These are phyloP conservation scores for Pythium chondricola DNA, from an alignment of 352 stramenopile genomes.

Conservation along the genomic window DNA sequence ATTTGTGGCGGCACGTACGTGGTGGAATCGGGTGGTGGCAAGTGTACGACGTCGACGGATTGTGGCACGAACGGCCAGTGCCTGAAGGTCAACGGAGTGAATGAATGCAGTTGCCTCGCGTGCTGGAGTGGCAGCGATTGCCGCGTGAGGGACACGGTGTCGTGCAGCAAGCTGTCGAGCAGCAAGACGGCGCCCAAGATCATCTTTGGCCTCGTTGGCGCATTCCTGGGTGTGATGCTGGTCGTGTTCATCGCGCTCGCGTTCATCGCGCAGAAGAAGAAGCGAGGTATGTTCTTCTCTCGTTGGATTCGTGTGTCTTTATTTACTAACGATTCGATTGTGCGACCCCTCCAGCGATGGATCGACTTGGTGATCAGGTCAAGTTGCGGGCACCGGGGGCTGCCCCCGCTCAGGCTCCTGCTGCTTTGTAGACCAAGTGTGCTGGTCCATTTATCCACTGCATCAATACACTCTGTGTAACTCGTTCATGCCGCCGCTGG, in stretches of 20 bases:
- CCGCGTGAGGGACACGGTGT: slow-evolving; percentile 66
- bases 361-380: slow-evolving; percentile 57
- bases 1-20: slow-evolving; percentile 64
- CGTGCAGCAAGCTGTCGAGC: slow-evolving; percentile 58
- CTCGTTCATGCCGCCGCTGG: too few relatives aligned
- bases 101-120: slow-evolving; percentile 60
- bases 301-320: not conserved
- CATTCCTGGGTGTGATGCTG: slow-evolving; percentile 67
- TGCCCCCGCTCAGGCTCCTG: slow-evolving; percentile 25
- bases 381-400: slow-evolving; percentile 35
- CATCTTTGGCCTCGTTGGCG: slow-evolving; percentile 68
- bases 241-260: slow-evolving; percentile 69
- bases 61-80: slow-evolving; percentile 77
- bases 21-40: slow-evolving; percentile 53
- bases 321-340: slow-evolving; percentile 2
- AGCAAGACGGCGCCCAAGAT: slow-evolving; percentile 50
- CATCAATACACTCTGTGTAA: too few relatives aligned
- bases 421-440: slow-evolving; percentile 16
- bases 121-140: slow-evolving; percentile 79
- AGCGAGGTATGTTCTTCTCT: slow-evolving; percentile 38
- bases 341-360: slow-evolving; percentile 33
- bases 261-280: slow-evolving; percentile 66
- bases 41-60: slow-evolving; percentile 54
- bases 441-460: not conserved
- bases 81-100: slow-evolving; percentile 48